Evolutionary conservation across 1,284 basidiomycete species (phyloP), one percentile per base, ranked within the genome.

Genomic region (Trichosporon inkin): DNA sequence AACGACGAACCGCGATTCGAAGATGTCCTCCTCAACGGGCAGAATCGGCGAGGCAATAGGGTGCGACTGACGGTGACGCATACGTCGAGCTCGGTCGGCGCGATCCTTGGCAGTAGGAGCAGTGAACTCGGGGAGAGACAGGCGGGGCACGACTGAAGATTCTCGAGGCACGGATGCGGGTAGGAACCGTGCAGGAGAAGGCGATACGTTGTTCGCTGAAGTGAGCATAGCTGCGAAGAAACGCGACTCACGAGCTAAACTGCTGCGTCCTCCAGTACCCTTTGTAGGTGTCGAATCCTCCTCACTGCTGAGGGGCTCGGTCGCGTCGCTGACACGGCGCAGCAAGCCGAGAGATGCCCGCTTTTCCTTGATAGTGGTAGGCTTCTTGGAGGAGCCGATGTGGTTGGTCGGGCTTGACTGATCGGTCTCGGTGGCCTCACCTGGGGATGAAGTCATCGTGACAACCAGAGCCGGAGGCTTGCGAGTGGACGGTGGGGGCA

Each of bases 1-100:
- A 61, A 89, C 86, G 24, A 86, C 83, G 73, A 96, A 98, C 47
- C 70, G 65, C 51, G 64, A 66, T 53, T 79, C 77, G 52, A 78
- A 79, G 13, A 78, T 61, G 61, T 79, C 76, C 35, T 78, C 76
- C 41, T 75, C 72, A 19, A 67, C 68, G 34, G 68, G 62, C 2
- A 54, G 56, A 8, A 64, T 55, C 22, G 64, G 62, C 3, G 63
- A 68, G 0, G 68, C 68, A 2, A 53, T 35, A 19, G 71, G 78
- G 58, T 73, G 76, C 20, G 78, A 79, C 61, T 76, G 74, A 38
- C 78, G 72, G 60, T 79, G 77, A 57, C 76, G 68, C 1, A 77
- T 67, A 20, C 72, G 71, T 5, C 74, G 67, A 49, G 44, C 44
- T n/a, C 56, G 52, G 38, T 61, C 36, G 11, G 52, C 53, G 32